Percentiles rank a stretch among this genome's conserved stretches.
These are phyloP conservation scores for Tephrocybe rancida DNA, from an alignment of 768 basidiomycete species.

Conservation along the genomic window DNA sequence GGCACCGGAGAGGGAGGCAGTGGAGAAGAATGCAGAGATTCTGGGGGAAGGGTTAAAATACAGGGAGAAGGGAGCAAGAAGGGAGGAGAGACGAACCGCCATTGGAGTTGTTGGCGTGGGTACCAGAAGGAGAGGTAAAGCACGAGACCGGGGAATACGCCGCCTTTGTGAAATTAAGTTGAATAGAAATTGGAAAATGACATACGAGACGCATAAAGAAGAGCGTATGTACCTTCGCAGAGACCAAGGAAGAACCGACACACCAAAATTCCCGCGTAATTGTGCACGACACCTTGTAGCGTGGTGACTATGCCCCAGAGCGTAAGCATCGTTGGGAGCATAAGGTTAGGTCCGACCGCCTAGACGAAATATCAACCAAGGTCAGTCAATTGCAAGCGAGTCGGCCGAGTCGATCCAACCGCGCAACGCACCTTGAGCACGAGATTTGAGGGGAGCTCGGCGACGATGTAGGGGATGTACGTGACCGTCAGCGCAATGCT, in stretches of 20 bases:
- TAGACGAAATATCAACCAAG: neutral
- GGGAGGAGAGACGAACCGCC: conserved; percentile 29
- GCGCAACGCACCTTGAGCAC: neutral
- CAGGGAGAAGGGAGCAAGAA: conserved; percentile 23
- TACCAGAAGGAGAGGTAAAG: conserved; percentile 60
- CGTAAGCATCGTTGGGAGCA: conserved; percentile 54
- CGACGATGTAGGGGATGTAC: neutral
- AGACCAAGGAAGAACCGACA: conserved; percentile 55
- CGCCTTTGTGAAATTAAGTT: conserved; percentile 34
- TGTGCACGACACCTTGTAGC: conserved; percentile 59
- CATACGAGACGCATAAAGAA: neutral
- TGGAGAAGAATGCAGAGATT: conserved; percentile 30
- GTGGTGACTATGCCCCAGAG: conserved; percentile 70
- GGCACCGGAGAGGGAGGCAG: conserved; percentile 3
- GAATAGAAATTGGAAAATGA: neutral
- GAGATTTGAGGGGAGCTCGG: neutral
- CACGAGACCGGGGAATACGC: conserved; percentile 59
- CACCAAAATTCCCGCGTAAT: conserved; percentile 44
- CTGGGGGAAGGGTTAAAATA: conserved; percentile 32
- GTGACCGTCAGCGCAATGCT: conserved; percentile 2
- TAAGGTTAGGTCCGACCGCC: conserved; percentile 14
- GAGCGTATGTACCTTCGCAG: conserved; percentile 39
- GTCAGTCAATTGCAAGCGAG: neutral
- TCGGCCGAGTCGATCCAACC: neutral
- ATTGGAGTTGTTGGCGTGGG: conserved; percentile 31